Evolutionary conservation across 345 rosid genomes (phyloP), one percentile per base, ranked within the genome.

Genomic region (Camelina hispida): DNA sequence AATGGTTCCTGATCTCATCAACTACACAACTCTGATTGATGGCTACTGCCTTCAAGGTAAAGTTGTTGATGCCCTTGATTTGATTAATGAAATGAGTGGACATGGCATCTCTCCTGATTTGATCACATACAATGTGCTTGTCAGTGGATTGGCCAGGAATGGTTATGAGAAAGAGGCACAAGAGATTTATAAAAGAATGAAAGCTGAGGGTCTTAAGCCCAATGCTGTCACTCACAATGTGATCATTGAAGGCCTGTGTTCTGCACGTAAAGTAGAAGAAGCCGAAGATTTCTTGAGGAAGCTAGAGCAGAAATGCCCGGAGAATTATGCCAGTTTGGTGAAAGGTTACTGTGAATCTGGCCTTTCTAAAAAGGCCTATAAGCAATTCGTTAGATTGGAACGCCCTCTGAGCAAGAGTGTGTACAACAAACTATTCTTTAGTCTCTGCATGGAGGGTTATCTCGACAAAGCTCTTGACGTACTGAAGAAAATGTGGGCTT

Each of bases 201-300:
- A 78, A 62, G 37, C 22, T 16, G 83, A 75, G 32, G 88, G 93
- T 55, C 50, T 82, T 56, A 74, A 87, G 78, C 85, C 92, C 18
- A 79, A 69, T 43, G 78, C 61, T 56, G 74, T 69, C 38, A 86
- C 86, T 23, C 81, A 88, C 77, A 87, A 74, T 53, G 40, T 80
- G 82, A 86, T 93, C 43, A 89, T 89, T 65, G 84, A 85, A 81
- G 90, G 91, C 56, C 72, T 93, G 59, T 91, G 96, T 73, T 75
- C 57, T 16, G 85, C 84, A n/a, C 87, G 90, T 43, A 81, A 86
- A 71, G 82, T 89, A 72, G 62, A 81, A 77, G 84, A 83, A 68
- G 96, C 98, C 30, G 83, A 87, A 83, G 75, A 55, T 4, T 89
- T 91, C 72, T 20, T 88, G 35, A 10, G 0, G 62, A 80, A 75